phyloP scores from a whole-genome alignment of 2,329 filamentous ascomycete species.

The Aspergillus terreus region DNA sequence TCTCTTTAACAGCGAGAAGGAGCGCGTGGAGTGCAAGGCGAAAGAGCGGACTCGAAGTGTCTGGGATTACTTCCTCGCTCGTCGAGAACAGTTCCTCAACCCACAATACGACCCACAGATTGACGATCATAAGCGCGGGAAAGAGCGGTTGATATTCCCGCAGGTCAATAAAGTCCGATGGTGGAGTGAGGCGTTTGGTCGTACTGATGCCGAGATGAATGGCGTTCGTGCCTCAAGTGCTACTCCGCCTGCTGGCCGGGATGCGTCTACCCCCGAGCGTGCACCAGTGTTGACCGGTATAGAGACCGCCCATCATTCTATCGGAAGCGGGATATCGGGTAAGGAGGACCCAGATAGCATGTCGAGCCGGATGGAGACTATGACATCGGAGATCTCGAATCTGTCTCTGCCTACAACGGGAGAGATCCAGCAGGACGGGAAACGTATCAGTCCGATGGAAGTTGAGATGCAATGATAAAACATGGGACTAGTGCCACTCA shows the following conservation, averaged over 20 bases:
- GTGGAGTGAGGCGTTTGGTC: slow-evolving; percentile 88
- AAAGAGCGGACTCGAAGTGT: slow-evolving; percentile 75
- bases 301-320: slow-evolving; percentile 54
- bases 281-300: slow-evolving; percentile 58
- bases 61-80: slow-evolving; percentile 91
- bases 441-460: slow-evolving; percentile 37
- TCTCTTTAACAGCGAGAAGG: slow-evolving; percentile 89
- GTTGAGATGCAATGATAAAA: slow-evolving; percentile 48
- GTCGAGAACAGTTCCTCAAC: slow-evolving; percentile 78
- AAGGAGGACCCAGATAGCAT: slow-evolving; percentile 26
- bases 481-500: background rate
- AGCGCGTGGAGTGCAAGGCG: slow-evolving; percentile 68
- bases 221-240: slow-evolving; percentile 54
- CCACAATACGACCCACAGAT: slow-evolving; percentile 69
- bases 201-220: slow-evolving; percentile 92
- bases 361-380: slow-evolving; percentile 35
- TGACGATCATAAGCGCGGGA: slow-evolving; percentile 74
- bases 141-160: slow-evolving; percentile 81
- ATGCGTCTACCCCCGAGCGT: slow-evolving; percentile 21
- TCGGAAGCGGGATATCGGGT: slow-evolving; percentile 42
- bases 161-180: slow-evolving; percentile 74
- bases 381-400: slow-evolving; percentile 46
- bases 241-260: slow-evolving; percentile 34
- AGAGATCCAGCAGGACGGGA: slow-evolving; percentile 23
- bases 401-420: slow-evolving; percentile 38